Evolutionary conservation across 2,329 filamentous ascomycete species (phyloP), one percentile per base, ranked within the genome.

Genomic region (Aspergillus piperis): DNA sequence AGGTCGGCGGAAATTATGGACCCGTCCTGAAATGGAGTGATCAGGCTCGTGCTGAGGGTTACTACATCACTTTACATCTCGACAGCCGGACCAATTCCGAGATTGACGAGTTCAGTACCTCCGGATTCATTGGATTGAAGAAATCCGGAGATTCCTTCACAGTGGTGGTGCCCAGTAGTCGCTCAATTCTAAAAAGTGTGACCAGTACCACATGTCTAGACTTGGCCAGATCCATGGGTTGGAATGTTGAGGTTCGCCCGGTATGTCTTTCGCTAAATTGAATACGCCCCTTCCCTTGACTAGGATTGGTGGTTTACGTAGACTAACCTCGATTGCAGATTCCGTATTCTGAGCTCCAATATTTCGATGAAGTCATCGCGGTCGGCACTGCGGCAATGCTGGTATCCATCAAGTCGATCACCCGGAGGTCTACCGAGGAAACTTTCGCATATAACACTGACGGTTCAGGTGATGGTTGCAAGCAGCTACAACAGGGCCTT

Each of bases 1-100:
- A 77, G 59, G 70, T 76, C 8, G 75, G 74, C 5, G 75, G 75
- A 0, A 77, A 77, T 57, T 77, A 77, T 59, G 75, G 72, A 0
- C 72, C 75, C 3, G 75, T 74, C 2, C 62, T 75, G n/a, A 63
- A 65, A n/a, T 73, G 68, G 59, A 69, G 62, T 8, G 68, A 70
- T 11, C 64, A 70, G 38, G 75, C 75, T n/a, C 54, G 63, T 13
- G 62, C 59, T 8, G 65, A 73, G 23, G 75, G 74, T 1, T 77
- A 65, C 50, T 57, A 54, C 3, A 66, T 77, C n/a, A 74, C 70
- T 2, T 62, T 77, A 38, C 73, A 75, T 58, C 62, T 77, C 8
- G 75, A 77, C 57, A 70, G 68, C 21, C 50, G 58, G 49, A 75
- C 72, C 3, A 62, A 62, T 7, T 69, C 65, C 0, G 68, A 68